Base-by-base conservation (phyloP, 495 filamentous ascomycete genomes). In the Xylaria cubensis region DNA sequence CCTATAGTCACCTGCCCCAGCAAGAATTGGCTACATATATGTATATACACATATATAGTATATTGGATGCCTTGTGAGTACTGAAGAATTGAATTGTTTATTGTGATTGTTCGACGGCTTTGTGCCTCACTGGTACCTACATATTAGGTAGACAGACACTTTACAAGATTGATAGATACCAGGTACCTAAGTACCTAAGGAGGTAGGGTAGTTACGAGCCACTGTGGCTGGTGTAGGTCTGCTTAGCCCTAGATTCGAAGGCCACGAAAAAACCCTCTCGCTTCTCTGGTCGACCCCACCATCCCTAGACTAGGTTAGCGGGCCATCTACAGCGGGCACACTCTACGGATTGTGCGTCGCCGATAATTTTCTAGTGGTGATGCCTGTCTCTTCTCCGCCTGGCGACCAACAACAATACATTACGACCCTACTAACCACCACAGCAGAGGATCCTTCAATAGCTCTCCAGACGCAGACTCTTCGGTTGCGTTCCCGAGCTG, bases 191-290 rank as follows among this genome's bases (percentile, higher is more conserved):
- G 48, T n/a, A 53, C 7, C 3, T 24, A 19, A 4, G n/a, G 48
- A n/a, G 41, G 15, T 50, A 19, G 2, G 13, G 51, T 56, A 50
- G 17, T 34, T 26, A 1, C 29, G 62, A 62, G 69, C 69, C 69
- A 71, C 69, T 39, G 69, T 71, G 69, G 69, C 69, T 71, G 21
- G 44, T 50, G 36, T 86, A 86, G 84, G 84, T 86, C 75, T 82
- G 81, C 80, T 79, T 80, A 84, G 82, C 84, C 82, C 78, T 80
- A 79, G 75, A 62, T 71, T 78, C 73, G 75, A 64, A 82, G 82
- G 78, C 84, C 80, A 77, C 74, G 76, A 80, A 80, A 72, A 58
- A n/a, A 26, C 69, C 70, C 75, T 73, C 74, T 82, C 79, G 80
- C 80, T 80, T 80, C 77, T 62, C 1, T 44, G 62, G 56, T 17